These are phyloP conservation scores for Colletotrichum falcatum DNA, from an alignment of 2,329 filamentous ascomycete genomes.

Conservation along the genomic window DNA sequence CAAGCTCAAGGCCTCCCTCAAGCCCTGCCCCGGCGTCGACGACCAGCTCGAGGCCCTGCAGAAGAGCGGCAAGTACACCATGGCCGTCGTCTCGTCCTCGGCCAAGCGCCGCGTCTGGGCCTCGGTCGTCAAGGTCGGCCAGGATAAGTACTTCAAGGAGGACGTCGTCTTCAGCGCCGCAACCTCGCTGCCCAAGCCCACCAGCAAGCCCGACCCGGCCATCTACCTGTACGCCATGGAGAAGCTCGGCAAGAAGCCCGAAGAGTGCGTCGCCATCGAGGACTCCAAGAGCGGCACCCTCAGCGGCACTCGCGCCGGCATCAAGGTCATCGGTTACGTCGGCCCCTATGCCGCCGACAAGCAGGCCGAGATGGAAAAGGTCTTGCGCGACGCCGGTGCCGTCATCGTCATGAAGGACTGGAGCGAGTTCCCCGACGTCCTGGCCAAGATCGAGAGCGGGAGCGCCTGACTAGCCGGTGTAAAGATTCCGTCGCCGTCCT, in stretches of 20 bases:
- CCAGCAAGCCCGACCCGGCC: constrained; percentile 90
- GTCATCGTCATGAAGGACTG: constrained; percentile 71
- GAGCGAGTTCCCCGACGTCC: constrained; percentile 63
- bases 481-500: constrained; percentile 27
- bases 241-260: constrained; percentile 76
- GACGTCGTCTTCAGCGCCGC: constrained; percentile 86
- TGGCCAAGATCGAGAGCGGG: constrained; percentile 56
- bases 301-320: constrained; percentile 78
- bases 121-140: constrained; percentile 81
- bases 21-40: constrained; percentile 77
- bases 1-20: constrained; percentile 77
- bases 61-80: constrained; percentile 71
- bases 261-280: constrained; percentile 84
- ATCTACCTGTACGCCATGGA: constrained; percentile 86
- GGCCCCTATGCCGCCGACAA: constrained; percentile 77
- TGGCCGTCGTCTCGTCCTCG: constrained; percentile 85
- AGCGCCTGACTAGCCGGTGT: constrained; percentile 41
- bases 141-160: constrained; percentile 82
- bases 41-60: constrained; percentile 74
- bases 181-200: constrained; percentile 81
- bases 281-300: constrained; percentile 89
- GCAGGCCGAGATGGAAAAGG: constrained; percentile 73
- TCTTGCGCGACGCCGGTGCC: constrained; percentile 71
- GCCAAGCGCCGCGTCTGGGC: constrained; percentile 83
- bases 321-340: constrained; percentile 86